These are phyloP conservation scores for Kazachstania psychrophila DNA, from an alignment of 805 yeast species.

Conservation along the genomic window DNA sequence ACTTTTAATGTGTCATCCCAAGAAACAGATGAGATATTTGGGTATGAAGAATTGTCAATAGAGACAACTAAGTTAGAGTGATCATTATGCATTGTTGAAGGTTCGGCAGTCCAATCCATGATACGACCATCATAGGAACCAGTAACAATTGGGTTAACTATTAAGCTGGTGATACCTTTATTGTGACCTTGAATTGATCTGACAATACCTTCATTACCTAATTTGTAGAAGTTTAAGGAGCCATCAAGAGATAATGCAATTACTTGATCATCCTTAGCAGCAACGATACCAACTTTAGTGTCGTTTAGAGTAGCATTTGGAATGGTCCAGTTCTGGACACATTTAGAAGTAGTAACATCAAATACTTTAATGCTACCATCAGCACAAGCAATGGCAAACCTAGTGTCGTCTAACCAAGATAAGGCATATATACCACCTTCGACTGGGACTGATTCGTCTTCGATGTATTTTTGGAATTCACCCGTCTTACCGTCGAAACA, in stretches of 20 bases:
- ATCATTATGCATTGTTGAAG: slow-evolving; percentile 30
- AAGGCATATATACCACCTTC: slow-evolving; percentile 76
- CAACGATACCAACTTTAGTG: slow-evolving; percentile 71
- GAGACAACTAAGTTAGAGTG: slow-evolving; percentile 67
- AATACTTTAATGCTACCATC: slow-evolving; percentile 68
- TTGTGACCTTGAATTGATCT: slow-evolving; percentile 66
- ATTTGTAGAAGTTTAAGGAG: slow-evolving; percentile 49
- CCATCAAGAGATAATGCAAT: slow-evolving; percentile 68
- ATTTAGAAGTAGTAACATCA: slow-evolving; percentile 39
- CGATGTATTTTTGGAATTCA: slow-evolving; percentile 48
- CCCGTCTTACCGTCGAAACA: slow-evolving; percentile 86
- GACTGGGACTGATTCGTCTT: slow-evolving; percentile 38
- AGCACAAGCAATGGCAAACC: slow-evolving; percentile 75
- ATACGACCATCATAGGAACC: slow-evolving; percentile 82
- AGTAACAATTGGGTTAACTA: slow-evolving; percentile 33
- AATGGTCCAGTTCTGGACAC: slow-evolving; percentile 43
- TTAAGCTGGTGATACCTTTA: slow-evolving; percentile 60
- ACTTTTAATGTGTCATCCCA: slow-evolving; percentile 79
- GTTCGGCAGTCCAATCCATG: slow-evolving; percentile 43
- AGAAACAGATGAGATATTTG: slow-evolving; percentile 47
- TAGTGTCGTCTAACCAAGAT: slow-evolving; percentile 48
- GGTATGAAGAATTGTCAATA: slow-evolving; percentile 28
- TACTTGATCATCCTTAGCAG: slow-evolving; percentile 46
- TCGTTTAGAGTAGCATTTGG: slow-evolving; percentile 38
- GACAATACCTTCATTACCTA: slow-evolving; percentile 29